Base-by-base conservation (phyloP, 2,329 filamentous ascomycete genomes). In the Cercospora brassicicola region DNA sequence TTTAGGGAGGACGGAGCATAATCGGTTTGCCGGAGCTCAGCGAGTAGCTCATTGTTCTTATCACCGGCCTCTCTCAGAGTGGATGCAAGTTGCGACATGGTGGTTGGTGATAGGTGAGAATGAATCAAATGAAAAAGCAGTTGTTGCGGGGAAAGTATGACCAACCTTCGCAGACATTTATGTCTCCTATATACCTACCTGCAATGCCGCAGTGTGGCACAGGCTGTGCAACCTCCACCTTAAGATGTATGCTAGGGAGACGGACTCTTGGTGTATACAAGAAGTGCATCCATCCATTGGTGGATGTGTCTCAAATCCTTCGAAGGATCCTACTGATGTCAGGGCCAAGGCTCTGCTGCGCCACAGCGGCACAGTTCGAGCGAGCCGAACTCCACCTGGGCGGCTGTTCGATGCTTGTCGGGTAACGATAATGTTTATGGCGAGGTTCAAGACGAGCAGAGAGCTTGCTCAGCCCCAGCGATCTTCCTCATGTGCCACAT, bases 11-110 rank as follows among this genome's bases (percentile, higher is more conserved):
- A 79, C 1, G 76, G 71, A 0, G 85, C 84, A 72, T 86, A 81
- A 70, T 86, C 82, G 1, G 84, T 86, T 60, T 84, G 77, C 20
- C 81, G 76, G 28, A 88, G 80, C 11, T 81, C 81, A 36, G 76
- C 70, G 7, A 87, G 79, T 2, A 88, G 80, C 42, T 82, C 69
- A 39, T 57, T 56, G 59, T 79, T 78, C 33, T 71, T 71, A 23
- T 69, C 64, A 13, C 73, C 65, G 11, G 73, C 72, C 62, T 74
- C 66, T 33, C 60, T 63, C 15, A 72, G 64, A 13, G 64, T 66
- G 9, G 59, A 64, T 36, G 39, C 56, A 18, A 72, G 69, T 61
- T 69, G 65, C 10, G 71, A 72, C 71, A 72, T 71, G 31, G 33
- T 66, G 18, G 18, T 20, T 13, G n/a, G 6, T 56, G 8, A 42